Conservation (phyloP, 805 yeast species). For the Saturnispora hagleri region DNA sequence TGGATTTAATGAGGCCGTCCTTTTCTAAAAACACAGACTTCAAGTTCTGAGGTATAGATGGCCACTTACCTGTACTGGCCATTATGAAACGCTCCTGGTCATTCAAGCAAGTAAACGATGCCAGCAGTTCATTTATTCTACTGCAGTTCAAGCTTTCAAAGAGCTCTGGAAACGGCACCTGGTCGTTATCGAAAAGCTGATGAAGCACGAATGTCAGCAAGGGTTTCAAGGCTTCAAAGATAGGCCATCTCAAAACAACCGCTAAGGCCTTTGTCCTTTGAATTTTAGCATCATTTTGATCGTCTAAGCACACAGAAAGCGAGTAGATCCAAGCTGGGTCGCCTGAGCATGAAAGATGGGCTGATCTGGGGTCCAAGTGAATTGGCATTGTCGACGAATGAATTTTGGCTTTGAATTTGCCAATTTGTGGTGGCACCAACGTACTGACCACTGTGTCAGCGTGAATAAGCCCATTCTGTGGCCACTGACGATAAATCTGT, state of each 20-base stretch:
- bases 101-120: conserved; percentile 11
- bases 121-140: conserved; percentile 24
- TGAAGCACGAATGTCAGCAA: conserved; percentile 38
- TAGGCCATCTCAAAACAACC: conserved; percentile 34
- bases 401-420: background rate
- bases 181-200: conserved; percentile 19
- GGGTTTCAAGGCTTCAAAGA: conserved; percentile 42
- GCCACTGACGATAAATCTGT: background rate
- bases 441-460: background rate
- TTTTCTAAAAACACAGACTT: conserved; percentile 12
- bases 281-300: conserved; percentile 8
- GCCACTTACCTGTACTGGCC: conserved; percentile 8
- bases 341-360: background rate
- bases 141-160: conserved; percentile 16
- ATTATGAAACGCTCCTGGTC: conserved; percentile 16
- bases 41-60: conserved; percentile 7
- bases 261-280: conserved; percentile 35
- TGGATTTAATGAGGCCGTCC: conserved; percentile 17
- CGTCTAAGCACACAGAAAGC: conserved; percentile 26
- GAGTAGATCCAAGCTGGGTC: background rate
- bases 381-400: background rate
- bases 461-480: background rate
- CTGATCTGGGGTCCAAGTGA: background rate
- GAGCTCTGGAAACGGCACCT: background rate
- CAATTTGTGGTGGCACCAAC: background rate